These are phyloP conservation scores for Solanum chacoense DNA, from an alignment of 305 asterid genomes.

Conservation along the genomic window DNA sequence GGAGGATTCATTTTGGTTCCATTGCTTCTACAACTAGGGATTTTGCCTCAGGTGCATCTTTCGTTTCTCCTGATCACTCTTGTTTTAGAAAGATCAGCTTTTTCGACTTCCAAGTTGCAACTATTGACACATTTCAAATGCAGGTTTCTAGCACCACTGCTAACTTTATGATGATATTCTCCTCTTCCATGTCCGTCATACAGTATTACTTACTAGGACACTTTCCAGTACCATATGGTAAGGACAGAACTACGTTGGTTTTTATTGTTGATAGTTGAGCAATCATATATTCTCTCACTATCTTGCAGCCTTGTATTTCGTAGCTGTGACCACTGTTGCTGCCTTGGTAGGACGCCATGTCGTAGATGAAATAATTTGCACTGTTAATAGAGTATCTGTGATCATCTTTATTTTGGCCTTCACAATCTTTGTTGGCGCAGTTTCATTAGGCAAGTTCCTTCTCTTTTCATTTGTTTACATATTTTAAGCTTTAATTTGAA, in stretches of 20 bases:
- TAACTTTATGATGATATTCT: conserved; percentile 49
- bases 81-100: background rate
- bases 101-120: background rate
- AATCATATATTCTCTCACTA: background rate
- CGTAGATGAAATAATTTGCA: conserved; percentile 32
- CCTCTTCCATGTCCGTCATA: conserved; percentile 63
- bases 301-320: conserved; percentile 51
- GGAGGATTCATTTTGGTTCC: too few species aligned
- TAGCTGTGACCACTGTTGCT: conserved; percentile 39
- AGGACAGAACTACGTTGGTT: background rate
- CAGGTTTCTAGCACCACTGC: conserved; percentile 71
- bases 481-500: background rate
- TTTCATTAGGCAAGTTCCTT: conserved; percentile 35
- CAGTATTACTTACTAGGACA: conserved; percentile 52
- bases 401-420: conserved; percentile 55
- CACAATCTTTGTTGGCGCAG: conserved; percentile 37
- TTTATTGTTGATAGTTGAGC: background rate
- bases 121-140: background rate
- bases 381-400: conserved; percentile 34
- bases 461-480: background rate
- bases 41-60: conserved; percentile 42
- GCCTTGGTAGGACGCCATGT: conserved; percentile 49
- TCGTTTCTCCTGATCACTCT: background rate
- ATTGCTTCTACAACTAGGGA: too few species aligned
- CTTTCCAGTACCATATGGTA: conserved; percentile 53